Evolutionary conservation across 345 rosid genomes (phyloP).

Genomic region (Nephelium lappaceum): DNA sequence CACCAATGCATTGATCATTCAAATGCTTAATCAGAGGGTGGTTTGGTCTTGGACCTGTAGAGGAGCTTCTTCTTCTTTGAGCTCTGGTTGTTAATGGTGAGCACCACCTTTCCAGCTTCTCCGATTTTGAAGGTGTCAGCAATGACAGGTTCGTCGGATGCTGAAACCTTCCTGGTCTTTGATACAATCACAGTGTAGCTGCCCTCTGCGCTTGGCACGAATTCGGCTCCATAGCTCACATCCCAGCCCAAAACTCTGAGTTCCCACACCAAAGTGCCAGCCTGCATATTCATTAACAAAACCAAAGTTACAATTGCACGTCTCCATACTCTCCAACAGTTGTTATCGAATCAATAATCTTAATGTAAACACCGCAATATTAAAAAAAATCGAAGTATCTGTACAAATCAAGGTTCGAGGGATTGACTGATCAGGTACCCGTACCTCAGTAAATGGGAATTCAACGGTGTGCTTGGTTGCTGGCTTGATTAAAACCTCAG

Average conservation of each 20-base stretch:
- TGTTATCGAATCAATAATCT: too few species aligned
- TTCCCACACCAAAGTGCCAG: conserved; percentile 63
- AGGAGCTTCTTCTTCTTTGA: conserved; percentile 90
- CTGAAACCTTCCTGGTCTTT: conserved; percentile 56
- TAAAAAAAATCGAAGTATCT: too few species aligned
- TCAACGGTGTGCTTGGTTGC: conserved; percentile 65
- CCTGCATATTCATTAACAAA: conserved; percentile 39
- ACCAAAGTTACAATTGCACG: not conserved
- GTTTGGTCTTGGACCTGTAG: conserved; percentile 79
- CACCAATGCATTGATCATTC: not conserved
- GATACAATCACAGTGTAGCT: conserved; percentile 79
- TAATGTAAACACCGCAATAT: too few species aligned
- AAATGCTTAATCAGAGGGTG: conserved; percentile 33
- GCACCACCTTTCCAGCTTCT: conserved; percentile 74
- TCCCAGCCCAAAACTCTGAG: conserved; percentile 82
- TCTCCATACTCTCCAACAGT: too few species aligned
- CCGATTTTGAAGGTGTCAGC: conserved; percentile 58
- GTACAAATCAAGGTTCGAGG: not conserved
- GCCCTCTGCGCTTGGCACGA: conserved; percentile 61
- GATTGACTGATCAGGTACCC: too few species aligned
- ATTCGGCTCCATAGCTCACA: conserved; percentile 79
- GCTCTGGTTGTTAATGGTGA: conserved; percentile 70
- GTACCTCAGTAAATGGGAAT: conserved; percentile 70
- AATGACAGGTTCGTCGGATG: conserved; percentile 65
- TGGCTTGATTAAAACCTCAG: conserved; percentile 64